These are phyloP conservation scores for Neurospora hispaniola DNA, from an alignment of 495 filamentous ascomycete species.

Conservation along the genomic window DNA sequence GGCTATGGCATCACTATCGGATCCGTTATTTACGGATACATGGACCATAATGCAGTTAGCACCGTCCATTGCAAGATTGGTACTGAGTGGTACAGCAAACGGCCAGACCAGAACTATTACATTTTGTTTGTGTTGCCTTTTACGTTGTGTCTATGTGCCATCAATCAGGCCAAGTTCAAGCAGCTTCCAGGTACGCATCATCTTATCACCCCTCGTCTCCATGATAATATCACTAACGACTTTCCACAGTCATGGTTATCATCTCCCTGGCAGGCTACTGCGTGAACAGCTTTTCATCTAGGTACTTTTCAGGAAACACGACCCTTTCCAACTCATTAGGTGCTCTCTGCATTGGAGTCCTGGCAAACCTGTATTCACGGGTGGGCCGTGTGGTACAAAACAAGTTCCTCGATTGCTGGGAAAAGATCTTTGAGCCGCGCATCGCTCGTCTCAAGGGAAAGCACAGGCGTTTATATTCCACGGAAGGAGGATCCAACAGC, in stretches of 20 bases:
- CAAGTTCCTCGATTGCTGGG: slow-evolving; percentile 21
- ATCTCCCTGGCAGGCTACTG: slow-evolving; percentile 79
- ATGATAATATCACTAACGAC: not conserved
- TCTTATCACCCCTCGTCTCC: not conserved
- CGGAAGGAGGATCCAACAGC: slow-evolving; percentile 6
- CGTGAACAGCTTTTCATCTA: slow-evolving; percentile 72
- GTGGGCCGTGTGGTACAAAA: slow-evolving; percentile 40
- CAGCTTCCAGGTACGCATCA: slow-evolving; percentile 71
- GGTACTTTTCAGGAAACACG: slow-evolving; percentile 61
- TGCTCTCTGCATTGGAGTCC: slow-evolving; percentile 73
- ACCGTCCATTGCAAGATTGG: slow-evolving; percentile 52
- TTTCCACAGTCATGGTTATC: slow-evolving; percentile 47
- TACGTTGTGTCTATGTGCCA: slow-evolving; percentile 67
- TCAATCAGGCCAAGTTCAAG: slow-evolving; percentile 86
- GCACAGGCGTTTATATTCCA: not conserved
- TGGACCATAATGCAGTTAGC: slow-evolving; percentile 65
- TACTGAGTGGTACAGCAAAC: slow-evolving; percentile 31
- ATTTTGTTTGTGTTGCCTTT: slow-evolving; percentile 72
- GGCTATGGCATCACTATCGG: slow-evolving; percentile 97
- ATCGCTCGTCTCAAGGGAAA: slow-evolving; percentile 8
- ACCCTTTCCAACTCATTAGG: slow-evolving; percentile 80
- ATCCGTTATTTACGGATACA: slow-evolving; percentile 75
- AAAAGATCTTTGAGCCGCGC: slow-evolving; percentile 15
- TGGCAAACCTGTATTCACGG: slow-evolving; percentile 81
- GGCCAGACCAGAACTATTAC: slow-evolving; percentile 51